These are phyloP conservation scores for Spergularia azorica DNA, from an alignment of 179 eudicot species.

Conservation along the genomic window DNA sequence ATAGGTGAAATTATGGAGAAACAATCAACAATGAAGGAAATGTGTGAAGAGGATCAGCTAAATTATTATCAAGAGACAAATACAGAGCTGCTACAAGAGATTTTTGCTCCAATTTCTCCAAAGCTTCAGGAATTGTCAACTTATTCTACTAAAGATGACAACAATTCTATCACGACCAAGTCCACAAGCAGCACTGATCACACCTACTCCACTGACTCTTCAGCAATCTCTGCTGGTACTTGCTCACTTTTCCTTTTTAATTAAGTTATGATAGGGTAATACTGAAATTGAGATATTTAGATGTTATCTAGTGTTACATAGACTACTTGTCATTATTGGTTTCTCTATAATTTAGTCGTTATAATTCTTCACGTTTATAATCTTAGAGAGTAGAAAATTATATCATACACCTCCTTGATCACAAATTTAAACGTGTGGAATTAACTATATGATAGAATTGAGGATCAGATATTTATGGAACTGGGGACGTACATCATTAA, in stretches of 20 bases:
- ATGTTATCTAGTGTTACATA: too few relatives aligned
- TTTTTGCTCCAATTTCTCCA: slow-evolving; percentile 20
- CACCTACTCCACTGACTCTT: slow-evolving; percentile 36
- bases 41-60: slow-evolving; percentile 14
- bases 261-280: too few relatives aligned
- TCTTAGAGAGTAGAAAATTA: not conserved
- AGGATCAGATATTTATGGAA: too few relatives aligned
- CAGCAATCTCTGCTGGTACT: slow-evolving; percentile 32
- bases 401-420: not conserved
- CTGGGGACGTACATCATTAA: not conserved
- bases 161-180: slow-evolving; percentile 5
- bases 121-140: slow-evolving; percentile 9
- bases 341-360: too few relatives aligned
- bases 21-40: slow-evolving; percentile 7
- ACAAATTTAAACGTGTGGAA: too few relatives aligned
- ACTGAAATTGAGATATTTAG: too few relatives aligned
- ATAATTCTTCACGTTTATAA: not conserved
- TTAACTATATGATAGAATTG: too few relatives aligned
- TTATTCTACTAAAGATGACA: not conserved
- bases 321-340: too few relatives aligned
- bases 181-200: slow-evolving; percentile 15
- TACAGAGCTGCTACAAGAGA: slow-evolving; percentile 16
- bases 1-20: slow-evolving; percentile 25
- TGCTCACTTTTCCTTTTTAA: not conserved
- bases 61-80: slow-evolving; percentile 11